Base-by-base conservation (phyloP, 345 rosid genomes). In the Physaria fendleri region DNA sequence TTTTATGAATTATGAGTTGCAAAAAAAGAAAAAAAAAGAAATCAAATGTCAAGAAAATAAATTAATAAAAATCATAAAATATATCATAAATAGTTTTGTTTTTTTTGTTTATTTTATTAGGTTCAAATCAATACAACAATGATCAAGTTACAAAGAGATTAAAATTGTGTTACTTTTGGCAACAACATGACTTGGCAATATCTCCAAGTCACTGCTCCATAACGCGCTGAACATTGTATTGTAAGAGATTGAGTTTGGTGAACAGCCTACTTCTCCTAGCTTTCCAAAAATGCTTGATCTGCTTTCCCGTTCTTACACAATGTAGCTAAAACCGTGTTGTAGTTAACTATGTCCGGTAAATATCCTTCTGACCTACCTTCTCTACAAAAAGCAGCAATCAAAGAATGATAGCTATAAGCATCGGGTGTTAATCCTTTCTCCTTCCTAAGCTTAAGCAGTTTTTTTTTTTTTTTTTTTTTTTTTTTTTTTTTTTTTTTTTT, bases 321-420 rank as follows among this genome's bases (percentile, higher is more conserved):
- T 4, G 83, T 68, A 5, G 96, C 73, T 64, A 83, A 71, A 41
- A 88, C 62, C 11, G 94, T 80, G 73, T 85, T 87, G 76, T 88
- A 87, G 79, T 83, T 91, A 37, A 87, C 85, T 4, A 88, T 81
- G 65, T 88, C 89, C 0, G 96, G 96, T 58, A 83, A 74, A 71
- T 84, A 91, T 38, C 95, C 98, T 6, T 85, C 86, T 0, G 90
- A 67, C 48, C 76, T 85, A 27, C 90, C 84, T 44, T 79, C 85
- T 73, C 78, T 81, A 64, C 90, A 88, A 30, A 77, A 78, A 7
- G 95, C 90, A n/a, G 92, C 79, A 10, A 91, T 78, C 71, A 91
- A 57, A 0, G 98, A 96, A 51, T 91, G 88, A 17, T 88, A 91
- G 62, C 95, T 79, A 37, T 77, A 85, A 13, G 86, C 79, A 74